Percentiles rank a stretch among this genome's conserved stretches.
phyloP scores from a whole-genome alignment of 768 basidiomycete genomes.

The Psilocybe azurescens region DNA sequence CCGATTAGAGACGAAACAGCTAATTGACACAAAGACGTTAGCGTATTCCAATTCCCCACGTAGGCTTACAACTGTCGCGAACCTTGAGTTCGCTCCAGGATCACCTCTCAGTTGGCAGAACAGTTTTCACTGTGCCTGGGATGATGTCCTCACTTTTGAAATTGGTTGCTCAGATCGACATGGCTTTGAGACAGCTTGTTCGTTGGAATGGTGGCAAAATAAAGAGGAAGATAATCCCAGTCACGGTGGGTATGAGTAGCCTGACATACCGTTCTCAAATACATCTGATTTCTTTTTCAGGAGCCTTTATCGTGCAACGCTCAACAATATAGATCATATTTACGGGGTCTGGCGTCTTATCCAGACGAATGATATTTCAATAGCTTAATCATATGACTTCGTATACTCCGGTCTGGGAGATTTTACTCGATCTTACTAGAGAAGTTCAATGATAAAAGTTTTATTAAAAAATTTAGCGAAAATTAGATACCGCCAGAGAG shows the following conservation, averaged over 20 bases:
- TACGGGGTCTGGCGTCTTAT: no score
- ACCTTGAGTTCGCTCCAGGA: neutral
- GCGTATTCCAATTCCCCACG: neutral
- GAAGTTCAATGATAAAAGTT: no score
- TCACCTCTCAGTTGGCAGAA: neutral
- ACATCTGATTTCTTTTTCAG: neutral
- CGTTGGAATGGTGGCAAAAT: conserved; percentile 10
- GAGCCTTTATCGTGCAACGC: neutral
- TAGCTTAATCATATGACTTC: no score
- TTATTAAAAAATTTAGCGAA: no score
- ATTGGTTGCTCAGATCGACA: neutral
- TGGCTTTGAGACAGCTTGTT: neutral
- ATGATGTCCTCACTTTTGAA: conserved; percentile 8
- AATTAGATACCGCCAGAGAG: no score
- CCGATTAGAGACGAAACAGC: neutral
- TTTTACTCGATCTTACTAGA: no score
- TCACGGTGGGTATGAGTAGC: neutral
- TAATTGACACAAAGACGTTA: neutral
- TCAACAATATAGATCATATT: no score
- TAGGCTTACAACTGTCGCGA: neutral
- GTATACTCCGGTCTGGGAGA: no score
- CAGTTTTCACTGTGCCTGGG: conserved; percentile 1
- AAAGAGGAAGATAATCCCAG: neutral
- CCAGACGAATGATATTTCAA: no score
- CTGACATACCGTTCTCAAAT: neutral